Conservation (phyloP, 2,329 filamentous ascomycete species). For the Aspergillus tanneri region DNA sequence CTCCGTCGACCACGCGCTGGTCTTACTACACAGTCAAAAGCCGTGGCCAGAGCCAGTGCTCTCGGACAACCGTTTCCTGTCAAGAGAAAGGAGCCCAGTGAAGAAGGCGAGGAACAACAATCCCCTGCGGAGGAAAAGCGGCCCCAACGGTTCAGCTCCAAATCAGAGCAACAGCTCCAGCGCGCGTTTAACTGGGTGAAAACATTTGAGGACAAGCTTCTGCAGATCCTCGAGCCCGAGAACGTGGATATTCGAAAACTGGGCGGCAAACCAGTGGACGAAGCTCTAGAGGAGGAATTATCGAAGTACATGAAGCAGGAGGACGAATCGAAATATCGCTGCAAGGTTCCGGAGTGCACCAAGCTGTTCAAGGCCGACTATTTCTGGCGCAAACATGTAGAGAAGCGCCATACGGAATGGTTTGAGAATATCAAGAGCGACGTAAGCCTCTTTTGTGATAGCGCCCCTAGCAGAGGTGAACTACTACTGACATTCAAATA, state of each 20-base stretch:
- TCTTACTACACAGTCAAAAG: conserved; percentile 76
- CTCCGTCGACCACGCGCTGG: conserved; percentile 85
- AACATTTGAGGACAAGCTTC: conserved; percentile 95
- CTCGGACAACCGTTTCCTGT: conserved; percentile 78
- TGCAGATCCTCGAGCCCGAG: conserved; percentile 88
- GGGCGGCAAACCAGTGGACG: conserved; percentile 81
- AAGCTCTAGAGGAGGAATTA: conserved; percentile 83
- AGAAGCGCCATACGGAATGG: conserved; percentile 93
- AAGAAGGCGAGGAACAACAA: conserved; percentile 63
- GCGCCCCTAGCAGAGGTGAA: background rate
- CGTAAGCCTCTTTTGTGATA: conserved; percentile 54
- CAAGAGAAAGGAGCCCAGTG: conserved; percentile 68
- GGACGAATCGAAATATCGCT: conserved; percentile 94
- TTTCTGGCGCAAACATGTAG: conserved; percentile 97
- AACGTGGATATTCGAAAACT: conserved; percentile 84
- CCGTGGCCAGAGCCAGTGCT: conserved; percentile 81
- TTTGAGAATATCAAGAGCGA: conserved; percentile 75
- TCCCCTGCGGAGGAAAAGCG: conserved; percentile 72
- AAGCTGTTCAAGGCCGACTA: conserved; percentile 97
- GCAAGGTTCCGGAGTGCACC: conserved; percentile 91
- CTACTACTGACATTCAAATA: too few relatives aligned
- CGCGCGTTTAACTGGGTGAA: conserved; percentile 98
- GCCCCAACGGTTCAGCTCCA: conserved; percentile 66
- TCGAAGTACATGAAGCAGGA: conserved; percentile 91
- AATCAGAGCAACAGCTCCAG: conserved; percentile 87